These are phyloP conservation scores for Blastobotrys parvus DNA, from an alignment of 805 yeast genomes.

Conservation along the genomic window DNA sequence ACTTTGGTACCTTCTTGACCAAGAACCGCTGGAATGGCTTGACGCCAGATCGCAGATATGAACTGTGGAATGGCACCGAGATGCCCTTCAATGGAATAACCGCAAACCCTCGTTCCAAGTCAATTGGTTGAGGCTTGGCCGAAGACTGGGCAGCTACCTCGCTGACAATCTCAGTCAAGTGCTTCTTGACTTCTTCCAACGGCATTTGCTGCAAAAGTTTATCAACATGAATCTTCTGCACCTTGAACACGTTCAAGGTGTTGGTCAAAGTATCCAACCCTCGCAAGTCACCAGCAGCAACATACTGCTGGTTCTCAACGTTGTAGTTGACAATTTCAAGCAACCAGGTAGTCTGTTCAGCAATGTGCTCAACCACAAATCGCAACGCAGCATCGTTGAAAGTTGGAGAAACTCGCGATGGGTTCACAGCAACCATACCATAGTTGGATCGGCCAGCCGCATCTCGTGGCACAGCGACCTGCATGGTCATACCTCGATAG, in stretches of 20 bases:
- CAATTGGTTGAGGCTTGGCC: slow-evolving; percentile 95
- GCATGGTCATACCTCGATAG: slow-evolving; percentile 99
- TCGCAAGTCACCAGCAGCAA: slow-evolving; percentile 97
- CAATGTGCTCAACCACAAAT: slow-evolving; percentile 85
- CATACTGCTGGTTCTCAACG: slow-evolving; percentile 97
- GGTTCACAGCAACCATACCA: slow-evolving; percentile 99
- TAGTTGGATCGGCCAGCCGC: slow-evolving; percentile 91
- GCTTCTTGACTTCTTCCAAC: slow-evolving; percentile 81
- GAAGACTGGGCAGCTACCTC: slow-evolving; percentile 75
- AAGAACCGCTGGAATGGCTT: slow-evolving; percentile 98
- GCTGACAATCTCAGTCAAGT: slow-evolving; percentile 75
- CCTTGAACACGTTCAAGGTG: slow-evolving; percentile 84
- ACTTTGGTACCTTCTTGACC: slow-evolving; percentile 89
- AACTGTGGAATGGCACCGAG: slow-evolving; percentile 99
- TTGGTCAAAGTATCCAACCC: slow-evolving; percentile 89
- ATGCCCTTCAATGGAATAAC: slow-evolving; percentile 97
- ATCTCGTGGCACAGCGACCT: slow-evolving; percentile 99
- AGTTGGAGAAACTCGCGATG: slow-evolving; percentile 81
- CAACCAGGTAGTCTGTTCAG: slow-evolving; percentile 81
- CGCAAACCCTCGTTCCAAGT: slow-evolving; percentile 95
- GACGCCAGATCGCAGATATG: slow-evolving; percentile 97
- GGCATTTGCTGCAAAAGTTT: slow-evolving; percentile 76
- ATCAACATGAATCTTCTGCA: slow-evolving; percentile 89
- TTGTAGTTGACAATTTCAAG: slow-evolving; percentile 97
- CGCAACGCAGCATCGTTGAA: slow-evolving; percentile 90